Conservation (phyloP, 345 rosid genomes). For the Lumnitzera littorea region DNA sequence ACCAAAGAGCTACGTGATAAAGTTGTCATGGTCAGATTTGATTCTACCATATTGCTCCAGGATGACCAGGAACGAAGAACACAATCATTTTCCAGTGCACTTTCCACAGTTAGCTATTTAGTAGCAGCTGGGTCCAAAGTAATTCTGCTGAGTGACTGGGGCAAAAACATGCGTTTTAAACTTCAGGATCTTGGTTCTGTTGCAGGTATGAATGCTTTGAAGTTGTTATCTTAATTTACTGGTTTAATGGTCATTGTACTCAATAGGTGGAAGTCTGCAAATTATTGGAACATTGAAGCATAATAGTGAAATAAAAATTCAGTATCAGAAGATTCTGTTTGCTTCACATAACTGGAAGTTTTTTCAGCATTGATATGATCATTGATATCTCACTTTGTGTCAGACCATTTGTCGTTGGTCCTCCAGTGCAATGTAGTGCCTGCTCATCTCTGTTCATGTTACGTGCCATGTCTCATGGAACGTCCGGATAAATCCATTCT, state of each 20-base stretch:
- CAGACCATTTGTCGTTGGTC: slow-evolving; percentile 42
- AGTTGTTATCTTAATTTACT: background rate
- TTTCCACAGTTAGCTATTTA: slow-evolving; percentile 42
- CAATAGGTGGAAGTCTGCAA: background rate
- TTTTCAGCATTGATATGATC: too few relatives aligned
- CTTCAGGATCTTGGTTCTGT: slow-evolving; percentile 24
- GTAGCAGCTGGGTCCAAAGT: slow-evolving; percentile 42
- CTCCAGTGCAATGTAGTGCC: slow-evolving; percentile 34
- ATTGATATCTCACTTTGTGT: background rate
- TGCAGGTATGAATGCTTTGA: slow-evolving; percentile 34
- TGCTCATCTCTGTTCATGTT: slow-evolving; percentile 16
- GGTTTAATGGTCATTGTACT: too few relatives aligned
- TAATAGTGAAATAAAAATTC: background rate
- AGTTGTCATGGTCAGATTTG: slow-evolving; percentile 71
- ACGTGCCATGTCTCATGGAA: slow-evolving; percentile 22
- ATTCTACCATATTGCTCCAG: slow-evolving; percentile 33
- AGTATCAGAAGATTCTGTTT: too few relatives aligned
- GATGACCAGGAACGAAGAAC: slow-evolving; percentile 28
- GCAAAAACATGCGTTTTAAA: slow-evolving; percentile 18
- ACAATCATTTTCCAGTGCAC: slow-evolving; percentile 25
- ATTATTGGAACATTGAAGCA: background rate
- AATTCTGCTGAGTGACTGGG: slow-evolving; percentile 51
- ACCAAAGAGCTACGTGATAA: slow-evolving; percentile 40
- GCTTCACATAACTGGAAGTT: too few relatives aligned
- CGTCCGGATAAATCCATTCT: slow-evolving; percentile 22